Evolutionary conservation across 2,329 filamentous ascomycete species (phyloP), one percentile per base, ranked within the genome.

Genomic region (Claviceps africana): DNA sequence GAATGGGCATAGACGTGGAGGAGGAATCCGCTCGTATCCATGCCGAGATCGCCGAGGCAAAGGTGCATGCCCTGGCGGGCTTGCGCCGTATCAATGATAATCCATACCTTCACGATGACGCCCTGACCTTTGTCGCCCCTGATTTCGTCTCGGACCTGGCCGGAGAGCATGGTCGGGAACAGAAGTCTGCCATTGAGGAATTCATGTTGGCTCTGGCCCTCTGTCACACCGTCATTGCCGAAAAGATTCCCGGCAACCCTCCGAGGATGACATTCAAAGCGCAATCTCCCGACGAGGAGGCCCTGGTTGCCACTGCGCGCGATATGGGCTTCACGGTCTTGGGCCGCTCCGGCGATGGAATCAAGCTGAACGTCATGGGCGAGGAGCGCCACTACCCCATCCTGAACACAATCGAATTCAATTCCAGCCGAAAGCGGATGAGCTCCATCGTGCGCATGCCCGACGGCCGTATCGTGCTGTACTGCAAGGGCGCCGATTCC

Each of bases 401-500:
- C 33, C 78, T 98, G 47, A 97, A 95, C 68, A 95, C 86, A 1
- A 83, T 98, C 39, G 93, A 98, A 65, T 98, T 98, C 74, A 97
- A 97, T 66, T 97, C 91, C 0, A 89, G 85, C 44, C 81, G 93
- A 62, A 98, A 98, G 72, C 82, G 93, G 58, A 98, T 98, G 93
- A 97, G 90, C 68, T 88, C 90, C 2, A 96, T 98, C 59, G 83
- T 98, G 49, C 81, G 86, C 53, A 95, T 97, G 89, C 91, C 93
- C 0, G 82, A 97, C 65, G 85, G 86, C 42, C 83, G 78, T 54
- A 96, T 98, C 56, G 76, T 93, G 51, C 76, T 98, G 1, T 95
- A 94, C 69, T 98, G 93, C 75, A 98, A 98, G 71, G 93, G 93
- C 57, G 93, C 93, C 35, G 93, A 98, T 66, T 96, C 88, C 62